phyloP scores from a whole-genome alignment of 495 filamentous ascomycete genomes.

The Podospora tetraspora region DNA sequence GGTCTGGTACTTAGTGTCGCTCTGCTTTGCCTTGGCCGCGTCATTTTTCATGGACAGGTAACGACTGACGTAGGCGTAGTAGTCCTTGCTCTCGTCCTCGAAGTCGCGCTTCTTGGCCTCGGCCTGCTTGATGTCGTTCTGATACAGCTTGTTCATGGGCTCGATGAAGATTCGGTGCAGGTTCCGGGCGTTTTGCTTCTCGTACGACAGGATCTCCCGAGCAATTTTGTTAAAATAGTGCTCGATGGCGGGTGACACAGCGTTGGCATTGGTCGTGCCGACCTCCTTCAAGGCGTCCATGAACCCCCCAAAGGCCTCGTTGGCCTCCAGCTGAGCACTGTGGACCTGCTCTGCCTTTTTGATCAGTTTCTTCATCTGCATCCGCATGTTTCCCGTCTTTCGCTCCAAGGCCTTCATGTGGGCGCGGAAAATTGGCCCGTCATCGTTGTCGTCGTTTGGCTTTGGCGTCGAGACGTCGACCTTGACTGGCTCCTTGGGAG shows the following conservation, averaged over 20 bases:
- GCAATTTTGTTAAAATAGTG: constrained; percentile 98
- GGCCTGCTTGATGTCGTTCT: constrained; percentile 94
- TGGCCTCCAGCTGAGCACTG: constrained; percentile 71
- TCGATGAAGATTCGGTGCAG: constrained; percentile 92
- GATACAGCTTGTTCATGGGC: constrained; percentile 85
- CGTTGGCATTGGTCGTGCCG: constrained; percentile 85
- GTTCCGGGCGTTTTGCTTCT: constrained; percentile 75
- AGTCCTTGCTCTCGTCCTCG: constrained; percentile 96
- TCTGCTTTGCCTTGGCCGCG: constrained; percentile 96
- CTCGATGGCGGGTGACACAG: constrained; percentile 89
- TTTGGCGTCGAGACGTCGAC: constrained; percentile 83
- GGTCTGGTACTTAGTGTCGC: constrained; percentile 91
- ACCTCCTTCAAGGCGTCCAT: constrained; percentile 85
- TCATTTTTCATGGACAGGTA: constrained; percentile 95
- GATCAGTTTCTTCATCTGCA: constrained; percentile 91
- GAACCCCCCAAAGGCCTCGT: constrained; percentile 75
- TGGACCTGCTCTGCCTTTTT: constrained; percentile 85
- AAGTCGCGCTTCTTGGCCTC: constrained; percentile 97
- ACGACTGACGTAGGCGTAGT: constrained; percentile 87
- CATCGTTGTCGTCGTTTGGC: constrained; percentile 86
- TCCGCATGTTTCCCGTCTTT: constrained; percentile 91
- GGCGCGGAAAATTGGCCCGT: constrained; percentile 92
- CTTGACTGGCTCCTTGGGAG: constrained; percentile 57
- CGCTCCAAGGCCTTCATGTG: constrained; percentile 96
- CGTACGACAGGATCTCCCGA: constrained; percentile 80